phyloP scores from a whole-genome alignment of 805 yeast species.

The Ogataea corticis region DNA sequence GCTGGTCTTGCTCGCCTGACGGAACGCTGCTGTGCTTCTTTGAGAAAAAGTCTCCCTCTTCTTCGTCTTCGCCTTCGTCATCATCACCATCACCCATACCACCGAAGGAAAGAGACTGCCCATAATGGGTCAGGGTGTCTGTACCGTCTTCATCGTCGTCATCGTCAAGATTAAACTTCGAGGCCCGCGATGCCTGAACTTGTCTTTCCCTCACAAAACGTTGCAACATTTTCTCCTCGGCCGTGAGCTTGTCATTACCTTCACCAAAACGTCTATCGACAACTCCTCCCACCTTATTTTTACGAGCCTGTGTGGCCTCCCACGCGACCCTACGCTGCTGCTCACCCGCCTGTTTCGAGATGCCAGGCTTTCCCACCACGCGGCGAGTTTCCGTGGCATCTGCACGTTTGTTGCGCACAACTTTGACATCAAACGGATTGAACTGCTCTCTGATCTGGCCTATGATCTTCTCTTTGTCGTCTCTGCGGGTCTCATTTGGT shows the following conservation, averaged over 20 bases:
- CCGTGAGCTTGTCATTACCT: constrained; percentile 62
- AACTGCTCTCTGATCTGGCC: constrained; percentile 73
- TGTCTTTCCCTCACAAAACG: constrained; percentile 91
- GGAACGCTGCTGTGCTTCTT: constrained; percentile 34
- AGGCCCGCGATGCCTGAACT: constrained; percentile 52
- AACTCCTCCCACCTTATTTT: constrained; percentile 76
- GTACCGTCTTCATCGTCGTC: constrained; percentile 47
- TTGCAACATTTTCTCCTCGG: constrained; percentile 92
- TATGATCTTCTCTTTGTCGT: constrained; percentile 60
- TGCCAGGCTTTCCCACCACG: constrained; percentile 68
- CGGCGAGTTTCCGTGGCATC: constrained; percentile 44
- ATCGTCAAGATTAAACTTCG: constrained; percentile 75
- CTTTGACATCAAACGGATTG: constrained; percentile 85
- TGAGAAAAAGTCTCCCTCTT: constrained; percentile 32
- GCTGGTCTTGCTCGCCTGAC: constrained; percentile 33
- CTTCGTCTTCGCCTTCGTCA: constrained; percentile 43
- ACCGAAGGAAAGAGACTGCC: constrained; percentile 62
- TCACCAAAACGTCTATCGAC: constrained; percentile 94
- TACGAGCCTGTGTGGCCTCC: constrained; percentile 59
- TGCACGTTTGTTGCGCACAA: constrained; percentile 63
- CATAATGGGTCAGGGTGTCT: constrained; percentile 70
- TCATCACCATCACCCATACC: constrained; percentile 47
- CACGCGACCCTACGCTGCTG: constrained; percentile 60
- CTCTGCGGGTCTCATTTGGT: constrained; percentile 67
- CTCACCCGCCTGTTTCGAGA: constrained; percentile 68